These are phyloP conservation scores for Trichoderma pleuroti DNA, from an alignment of 2,329 filamentous ascomycete species.

Conservation along the genomic window DNA sequence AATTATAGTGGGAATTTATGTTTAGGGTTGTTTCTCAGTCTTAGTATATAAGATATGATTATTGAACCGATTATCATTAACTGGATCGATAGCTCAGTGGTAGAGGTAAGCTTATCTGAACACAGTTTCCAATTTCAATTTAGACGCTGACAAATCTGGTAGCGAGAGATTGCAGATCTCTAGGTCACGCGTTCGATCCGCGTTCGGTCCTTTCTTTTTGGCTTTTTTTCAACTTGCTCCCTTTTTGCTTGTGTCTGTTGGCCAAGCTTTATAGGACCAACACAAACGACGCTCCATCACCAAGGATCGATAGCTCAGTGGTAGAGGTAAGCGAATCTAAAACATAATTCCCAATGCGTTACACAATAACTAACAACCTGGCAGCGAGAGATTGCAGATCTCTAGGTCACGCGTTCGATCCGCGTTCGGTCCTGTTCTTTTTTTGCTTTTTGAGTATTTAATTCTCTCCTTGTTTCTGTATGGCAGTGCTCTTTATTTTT, in stretches of 20 bases:
- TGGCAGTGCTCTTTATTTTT: neutral
- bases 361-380: neutral
- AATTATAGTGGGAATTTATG: no score
- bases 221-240: neutral
- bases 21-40: no score
- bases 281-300: neutral
- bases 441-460: neutral
- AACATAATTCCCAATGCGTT: neutral
- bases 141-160: neutral
- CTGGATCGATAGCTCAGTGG: conserved; percentile 5
- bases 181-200: conserved; percentile 7
- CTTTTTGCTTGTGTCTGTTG: neutral
- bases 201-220: conserved; percentile 5
- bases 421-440: conserved; percentile 2
- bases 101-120: neutral
- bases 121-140: neutral
- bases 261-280: neutral
- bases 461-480: neutral
- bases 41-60: no score
- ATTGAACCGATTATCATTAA: no score
- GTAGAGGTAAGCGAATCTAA: conserved; percentile 1
- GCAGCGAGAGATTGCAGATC: conserved; percentile 13
- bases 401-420: conserved; percentile 13
- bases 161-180: conserved; percentile 11
- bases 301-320: conserved; percentile 14